These are phyloP conservation scores for Ochromonadaceae sp. DNA, from an alignment of 352 stramenopile species.

Conservation along the genomic window DNA sequence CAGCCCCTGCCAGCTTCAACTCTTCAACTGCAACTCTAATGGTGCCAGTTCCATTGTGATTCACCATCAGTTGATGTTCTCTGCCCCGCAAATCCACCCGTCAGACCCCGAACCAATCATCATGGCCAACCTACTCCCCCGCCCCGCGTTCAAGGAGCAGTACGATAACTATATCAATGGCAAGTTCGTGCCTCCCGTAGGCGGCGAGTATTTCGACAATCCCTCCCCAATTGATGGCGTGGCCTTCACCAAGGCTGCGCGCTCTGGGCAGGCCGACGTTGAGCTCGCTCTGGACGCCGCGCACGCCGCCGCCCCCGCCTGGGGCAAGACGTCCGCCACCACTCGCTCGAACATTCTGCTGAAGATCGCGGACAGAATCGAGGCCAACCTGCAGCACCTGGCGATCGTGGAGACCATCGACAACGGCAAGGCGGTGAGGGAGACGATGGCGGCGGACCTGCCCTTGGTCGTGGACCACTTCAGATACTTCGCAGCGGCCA, in stretches of 20 bases:
- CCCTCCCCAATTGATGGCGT: constrained; percentile 50
- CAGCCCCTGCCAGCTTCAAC: too few relatives aligned
- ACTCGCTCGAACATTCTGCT: constrained; percentile 22
- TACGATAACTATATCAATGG: constrained; percentile 42
- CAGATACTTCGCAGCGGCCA: constrained; percentile 47
- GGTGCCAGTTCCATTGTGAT: too few relatives aligned
- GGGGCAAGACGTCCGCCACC: constrained; percentile 39
- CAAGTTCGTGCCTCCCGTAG: constrained; percentile 46
- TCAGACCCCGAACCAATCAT: too few relatives aligned
- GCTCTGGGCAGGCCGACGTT: constrained; percentile 41
- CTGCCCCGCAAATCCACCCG: too few relatives aligned
- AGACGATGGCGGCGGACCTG: constrained; percentile 23
- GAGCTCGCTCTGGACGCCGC: constrained; percentile 44
- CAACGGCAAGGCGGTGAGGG: constrained; percentile 28
- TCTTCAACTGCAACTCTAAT: too few relatives aligned
- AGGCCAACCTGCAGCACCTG: constrained; percentile 23
- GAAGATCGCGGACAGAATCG: constrained; percentile 27
- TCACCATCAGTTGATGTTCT: too few relatives aligned
- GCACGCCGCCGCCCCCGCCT: constrained; percentile 38
- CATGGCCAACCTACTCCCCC: neutral
- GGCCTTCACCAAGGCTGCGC: constrained; percentile 43
- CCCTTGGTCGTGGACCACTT: constrained; percentile 41
- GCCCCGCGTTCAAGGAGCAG: neutral
- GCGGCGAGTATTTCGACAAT: constrained; percentile 47
- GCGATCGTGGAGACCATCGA: constrained; percentile 26